phyloP scores from a whole-genome alignment of 108 stramenopile species.

The Discostella pseudostelligera region DNA sequence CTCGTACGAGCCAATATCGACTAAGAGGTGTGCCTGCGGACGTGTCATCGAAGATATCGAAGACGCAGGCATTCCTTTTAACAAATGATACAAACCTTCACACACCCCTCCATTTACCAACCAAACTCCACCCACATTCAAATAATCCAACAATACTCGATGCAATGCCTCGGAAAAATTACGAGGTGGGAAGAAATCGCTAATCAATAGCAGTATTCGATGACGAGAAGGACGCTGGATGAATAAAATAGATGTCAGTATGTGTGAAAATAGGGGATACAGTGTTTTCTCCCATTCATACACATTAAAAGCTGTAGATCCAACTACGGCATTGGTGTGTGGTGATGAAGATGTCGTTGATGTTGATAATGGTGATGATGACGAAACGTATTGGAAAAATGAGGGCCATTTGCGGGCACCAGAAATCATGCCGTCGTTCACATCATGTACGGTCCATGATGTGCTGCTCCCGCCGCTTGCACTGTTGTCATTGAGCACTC shows the following conservation, averaged over 20 bases:
- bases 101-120: constrained; percentile 30
- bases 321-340: background rate
- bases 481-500: constrained; percentile 19
- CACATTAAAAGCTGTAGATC: background rate
- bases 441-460: constrained; percentile 9
- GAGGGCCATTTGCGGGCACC: constrained; percentile 23
- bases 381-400: constrained; percentile 25
- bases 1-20: constrained; percentile 39
- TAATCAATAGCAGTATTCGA: constrained; percentile 29
- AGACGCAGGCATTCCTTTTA: constrained; percentile 12
- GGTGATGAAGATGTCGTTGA: background rate
- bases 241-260: constrained; percentile 37
- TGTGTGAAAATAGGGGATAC: constrained; percentile 31
- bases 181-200: constrained; percentile 23
- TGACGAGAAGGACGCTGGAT: constrained; percentile 41
- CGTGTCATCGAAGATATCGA: background rate
- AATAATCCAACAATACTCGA: constrained; percentile 29
- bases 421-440: constrained; percentile 34
- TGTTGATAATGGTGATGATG: background rate
- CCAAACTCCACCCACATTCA: constrained; percentile 29
- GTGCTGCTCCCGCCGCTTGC: background rate
- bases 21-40: constrained; percentile 26
- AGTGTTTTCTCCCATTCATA: constrained; percentile 43
- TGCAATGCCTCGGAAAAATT: constrained; percentile 29
- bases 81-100: constrained; percentile 22